phyloP scores from a whole-genome alignment of 2,329 filamentous ascomycete genomes.

The Stenocarpella maydis region DNA sequence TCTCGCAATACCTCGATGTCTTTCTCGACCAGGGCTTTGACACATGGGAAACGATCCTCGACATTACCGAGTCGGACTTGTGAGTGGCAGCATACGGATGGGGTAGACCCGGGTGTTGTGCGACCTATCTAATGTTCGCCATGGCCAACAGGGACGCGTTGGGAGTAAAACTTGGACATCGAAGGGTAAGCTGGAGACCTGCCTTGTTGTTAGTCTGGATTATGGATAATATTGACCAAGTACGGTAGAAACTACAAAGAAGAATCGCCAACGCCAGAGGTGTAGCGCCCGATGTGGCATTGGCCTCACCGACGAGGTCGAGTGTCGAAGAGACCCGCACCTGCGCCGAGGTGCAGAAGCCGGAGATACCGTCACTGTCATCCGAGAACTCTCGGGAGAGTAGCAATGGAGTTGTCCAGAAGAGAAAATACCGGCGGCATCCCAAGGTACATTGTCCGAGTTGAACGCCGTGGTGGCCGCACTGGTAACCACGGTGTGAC shows the following conservation, averaged over 20 bases:
- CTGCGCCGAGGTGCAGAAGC: constrained; percentile 62
- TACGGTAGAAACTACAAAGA: constrained; percentile 77
- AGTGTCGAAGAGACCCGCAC: constrained; percentile 62
- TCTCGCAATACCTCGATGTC: constrained; percentile 77
- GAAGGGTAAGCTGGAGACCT: constrained; percentile 66
- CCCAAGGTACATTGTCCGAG: constrained; percentile 66
- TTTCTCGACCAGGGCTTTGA: constrained; percentile 86
- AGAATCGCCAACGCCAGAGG: constrained; percentile 80
- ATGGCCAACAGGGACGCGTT: constrained; percentile 66
- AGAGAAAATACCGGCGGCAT: constrained; percentile 80
- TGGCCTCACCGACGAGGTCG: constrained; percentile 59
- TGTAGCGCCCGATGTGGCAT: constrained; percentile 60
- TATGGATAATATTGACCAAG: constrained; percentile 32
- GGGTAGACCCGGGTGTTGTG: constrained; percentile 12
- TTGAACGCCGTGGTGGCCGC: background rate
- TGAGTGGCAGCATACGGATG: constrained; percentile 51
- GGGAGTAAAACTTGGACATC: constrained; percentile 81
- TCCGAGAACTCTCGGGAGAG: constrained; percentile 55
- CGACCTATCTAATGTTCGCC: constrained; percentile 17
- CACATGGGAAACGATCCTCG: constrained; percentile 82
- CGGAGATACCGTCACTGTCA: constrained; percentile 47
- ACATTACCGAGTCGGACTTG: constrained; percentile 87
- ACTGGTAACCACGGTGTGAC: background rate
- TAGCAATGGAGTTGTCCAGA: constrained; percentile 55
- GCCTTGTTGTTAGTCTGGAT: constrained; percentile 28